Evolutionary conservation across 768 basidiomycete species (phyloP).

Genomic region (Naganishia randhawae): DNA sequence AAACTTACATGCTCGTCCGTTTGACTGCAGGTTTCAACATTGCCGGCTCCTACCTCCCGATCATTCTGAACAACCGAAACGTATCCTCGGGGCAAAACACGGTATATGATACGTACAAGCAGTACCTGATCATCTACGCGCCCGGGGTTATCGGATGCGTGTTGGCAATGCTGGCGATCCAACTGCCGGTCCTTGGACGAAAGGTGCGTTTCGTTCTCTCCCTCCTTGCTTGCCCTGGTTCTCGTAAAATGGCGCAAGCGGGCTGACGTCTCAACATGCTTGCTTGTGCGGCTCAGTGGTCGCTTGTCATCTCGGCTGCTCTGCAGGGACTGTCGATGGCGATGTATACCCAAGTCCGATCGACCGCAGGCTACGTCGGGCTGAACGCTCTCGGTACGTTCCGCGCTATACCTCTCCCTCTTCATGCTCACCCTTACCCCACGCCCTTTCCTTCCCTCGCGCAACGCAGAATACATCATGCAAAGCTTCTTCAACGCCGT

Average conservation of each 20-base stretch:
- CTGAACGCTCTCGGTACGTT: conserved; percentile 35
- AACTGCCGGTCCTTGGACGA: conserved; percentile 42
- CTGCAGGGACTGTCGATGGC: conserved; percentile 47
- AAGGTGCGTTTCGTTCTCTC: conserved; percentile 37
- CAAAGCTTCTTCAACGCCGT: conserved; percentile 50
- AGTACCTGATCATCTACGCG: conserved; percentile 49
- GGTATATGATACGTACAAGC: conserved; percentile 50
- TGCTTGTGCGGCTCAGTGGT: conserved; percentile 19
- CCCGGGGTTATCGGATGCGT: conserved; percentile 46
- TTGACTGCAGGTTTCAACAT: conserved; percentile 33
- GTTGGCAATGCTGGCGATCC: conserved; percentile 42
- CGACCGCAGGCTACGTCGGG: conserved; percentile 44
- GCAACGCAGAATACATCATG: conserved; percentile 48
- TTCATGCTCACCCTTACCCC: neutral
- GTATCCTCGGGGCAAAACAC: conserved; percentile 35
- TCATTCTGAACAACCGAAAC: conserved; percentile 49
- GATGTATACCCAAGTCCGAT: conserved; percentile 46
- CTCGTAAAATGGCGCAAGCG: neutral
- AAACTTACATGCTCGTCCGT: conserved; percentile 42
- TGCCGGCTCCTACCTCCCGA: conserved; percentile 50
- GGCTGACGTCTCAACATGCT: neutral
- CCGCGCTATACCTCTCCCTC: neutral
- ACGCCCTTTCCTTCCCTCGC: neutral
- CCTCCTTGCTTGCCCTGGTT: neutral
- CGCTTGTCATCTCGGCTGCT: conserved; percentile 32